phyloP scores from a whole-genome alignment of 257 asterid genomes.

The Echium plantagineum region DNA sequence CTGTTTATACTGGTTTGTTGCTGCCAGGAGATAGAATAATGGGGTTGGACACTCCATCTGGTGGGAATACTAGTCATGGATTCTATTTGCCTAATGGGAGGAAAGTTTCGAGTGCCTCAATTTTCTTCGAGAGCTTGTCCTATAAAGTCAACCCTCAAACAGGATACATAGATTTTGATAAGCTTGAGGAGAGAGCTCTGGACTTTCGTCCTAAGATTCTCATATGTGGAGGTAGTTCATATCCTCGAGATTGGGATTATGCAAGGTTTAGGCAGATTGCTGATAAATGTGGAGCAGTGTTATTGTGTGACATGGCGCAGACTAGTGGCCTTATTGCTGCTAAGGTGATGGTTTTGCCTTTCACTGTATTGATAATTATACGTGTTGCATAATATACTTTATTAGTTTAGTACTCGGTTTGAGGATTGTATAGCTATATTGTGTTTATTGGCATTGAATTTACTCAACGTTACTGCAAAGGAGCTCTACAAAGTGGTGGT shows the following conservation, averaged over 20 bases:
- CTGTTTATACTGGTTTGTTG: slow-evolving; percentile 76
- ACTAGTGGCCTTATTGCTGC: slow-evolving; percentile 89
- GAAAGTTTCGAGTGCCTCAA: slow-evolving; percentile 87
- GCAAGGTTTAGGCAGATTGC: slow-evolving; percentile 66
- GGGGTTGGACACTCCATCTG: slow-evolving; percentile 92
- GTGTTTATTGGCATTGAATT: slow-evolving; percentile 2
- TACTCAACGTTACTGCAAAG: too few relatives aligned
- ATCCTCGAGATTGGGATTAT: slow-evolving; percentile 89
- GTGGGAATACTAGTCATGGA: slow-evolving; percentile 98
- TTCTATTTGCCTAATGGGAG: slow-evolving; percentile 88
- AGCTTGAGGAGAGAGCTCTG: slow-evolving; percentile 78
- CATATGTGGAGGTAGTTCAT: slow-evolving; percentile 87
- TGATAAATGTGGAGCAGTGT: slow-evolving; percentile 78
- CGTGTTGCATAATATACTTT: neutral
- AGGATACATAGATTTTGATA: slow-evolving; percentile 68
- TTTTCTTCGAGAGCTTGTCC: slow-evolving; percentile 69
- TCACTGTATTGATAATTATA: neutral
- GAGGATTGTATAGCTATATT: slow-evolving; percentile 2
- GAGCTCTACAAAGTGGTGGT: too few relatives aligned
- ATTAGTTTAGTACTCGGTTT: neutral
- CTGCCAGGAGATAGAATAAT: slow-evolving; percentile 88
- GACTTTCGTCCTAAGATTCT: slow-evolving; percentile 87
- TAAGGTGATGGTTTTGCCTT: slow-evolving; percentile 31
- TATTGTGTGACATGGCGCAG: slow-evolving; percentile 91
- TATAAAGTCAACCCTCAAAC: slow-evolving; percentile 75